Evolutionary conservation across 306 rosid genomes (phyloP).

Genomic region (Cicer chorassanicum): DNA sequence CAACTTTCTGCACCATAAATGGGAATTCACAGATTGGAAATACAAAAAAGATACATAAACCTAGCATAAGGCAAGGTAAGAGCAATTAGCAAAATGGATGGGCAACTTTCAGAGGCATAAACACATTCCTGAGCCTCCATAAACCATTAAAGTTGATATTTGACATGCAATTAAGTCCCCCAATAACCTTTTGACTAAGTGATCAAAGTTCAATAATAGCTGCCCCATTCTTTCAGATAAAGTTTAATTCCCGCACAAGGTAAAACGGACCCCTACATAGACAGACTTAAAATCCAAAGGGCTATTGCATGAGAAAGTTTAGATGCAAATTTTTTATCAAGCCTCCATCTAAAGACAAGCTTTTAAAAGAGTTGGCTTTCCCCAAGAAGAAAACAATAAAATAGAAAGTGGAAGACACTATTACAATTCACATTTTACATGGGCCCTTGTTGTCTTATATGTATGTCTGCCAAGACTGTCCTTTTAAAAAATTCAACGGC

Average conservation of each 20-base stretch:
- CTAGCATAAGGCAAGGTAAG: constrained; percentile 1
- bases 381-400: constrained; percentile 14
- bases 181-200: constrained; percentile 11
- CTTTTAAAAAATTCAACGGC: constrained; percentile 22
- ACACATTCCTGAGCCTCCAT: background rate
- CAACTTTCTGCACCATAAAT: constrained; percentile 24
- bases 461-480: constrained; percentile 12
- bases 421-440: constrained; percentile 11
- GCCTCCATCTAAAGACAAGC: background rate
- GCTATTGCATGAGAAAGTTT: background rate
- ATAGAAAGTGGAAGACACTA: constrained; percentile 13
- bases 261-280: constrained; percentile 7
- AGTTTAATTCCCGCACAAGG: constrained; percentile 20
- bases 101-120: background rate
- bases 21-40: constrained; percentile 8
- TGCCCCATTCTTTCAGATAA: background rate
- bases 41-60: constrained; percentile 14
- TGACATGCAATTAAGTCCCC: constrained; percentile 14
- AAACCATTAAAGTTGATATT: constrained; percentile 16
- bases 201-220: constrained; percentile 17
- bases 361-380: background rate
- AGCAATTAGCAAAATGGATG: background rate
- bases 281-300: background rate
- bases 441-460: background rate
- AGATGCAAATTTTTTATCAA: background rate